Percentiles rank a stretch among this genome's conserved stretches.
These are phyloP conservation scores for Schwanniomyces occidentalis DNA, from an alignment of 805 yeast genomes.

Conservation along the genomic window DNA sequence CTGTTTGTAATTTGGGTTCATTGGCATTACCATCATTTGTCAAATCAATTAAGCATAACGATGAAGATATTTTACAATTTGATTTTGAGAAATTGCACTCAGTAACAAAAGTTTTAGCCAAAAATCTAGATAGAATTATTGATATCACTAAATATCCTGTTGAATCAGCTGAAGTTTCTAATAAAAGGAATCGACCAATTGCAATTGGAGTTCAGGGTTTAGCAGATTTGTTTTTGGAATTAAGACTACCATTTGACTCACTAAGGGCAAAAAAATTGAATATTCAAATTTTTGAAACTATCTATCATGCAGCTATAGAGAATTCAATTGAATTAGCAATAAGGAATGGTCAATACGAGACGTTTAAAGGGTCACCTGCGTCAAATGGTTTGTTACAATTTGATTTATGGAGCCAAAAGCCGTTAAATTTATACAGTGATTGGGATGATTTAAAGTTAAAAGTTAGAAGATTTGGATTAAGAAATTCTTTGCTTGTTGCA, in stretches of 20 bases:
- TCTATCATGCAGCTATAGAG: conserved; percentile 91
- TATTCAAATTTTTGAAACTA: conserved; percentile 88
- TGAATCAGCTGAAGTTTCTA: conserved; percentile 70
- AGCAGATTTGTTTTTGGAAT: conserved; percentile 81
- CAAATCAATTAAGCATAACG: conserved; percentile 28
- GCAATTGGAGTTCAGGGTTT: conserved; percentile 99
- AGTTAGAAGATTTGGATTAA: conserved; percentile 63
- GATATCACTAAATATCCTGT: conserved; percentile 88
- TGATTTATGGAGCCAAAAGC: conserved; percentile 83
- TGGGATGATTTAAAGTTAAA: conserved; percentile 73
- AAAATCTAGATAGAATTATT: conserved; percentile 78
- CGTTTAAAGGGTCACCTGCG: conserved; percentile 85
- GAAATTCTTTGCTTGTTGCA: conserved; percentile 87
- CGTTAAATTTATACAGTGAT: conserved; percentile 74
- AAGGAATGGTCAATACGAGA: conserved; percentile 65
- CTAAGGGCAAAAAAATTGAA: conserved; percentile 73
- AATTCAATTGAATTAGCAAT: conserved; percentile 80
- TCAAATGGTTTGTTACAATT: conserved; percentile 82
- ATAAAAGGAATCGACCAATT: conserved; percentile 84
- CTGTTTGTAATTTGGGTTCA: conserved; percentile 94
- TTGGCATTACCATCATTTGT: conserved; percentile 83
- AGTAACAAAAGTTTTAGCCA: conserved; percentile 73
- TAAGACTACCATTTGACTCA: conserved; percentile 86
- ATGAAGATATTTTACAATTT: conserved; percentile 50
- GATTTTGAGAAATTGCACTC: conserved; percentile 76